Base-by-base conservation (phyloP, 768 basidiomycete genomes). In the Harrya chromipes region DNA sequence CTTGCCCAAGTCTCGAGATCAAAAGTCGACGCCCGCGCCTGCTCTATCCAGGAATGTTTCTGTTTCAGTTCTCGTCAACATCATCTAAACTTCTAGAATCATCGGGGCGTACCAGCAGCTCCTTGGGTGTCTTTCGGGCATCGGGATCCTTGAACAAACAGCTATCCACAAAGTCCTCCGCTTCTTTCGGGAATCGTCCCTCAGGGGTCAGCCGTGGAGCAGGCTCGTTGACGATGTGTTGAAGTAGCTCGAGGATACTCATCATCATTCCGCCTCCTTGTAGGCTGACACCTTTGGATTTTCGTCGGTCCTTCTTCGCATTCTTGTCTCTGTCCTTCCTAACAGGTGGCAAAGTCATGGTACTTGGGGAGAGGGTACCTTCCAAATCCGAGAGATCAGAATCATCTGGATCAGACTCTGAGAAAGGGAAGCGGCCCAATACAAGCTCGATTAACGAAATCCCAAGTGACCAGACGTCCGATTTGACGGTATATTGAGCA, bases 151-250 rank as follows among this genome's bases (percentile, higher is more conserved):
- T 99, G 66, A 85, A 59, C 70, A 98, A 68, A 72, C 94, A 98
- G 40, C 82, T 84, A 65, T 97, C 88, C 39, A 98, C 83, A 56
- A 99, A 98, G 43, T 74, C 74, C 59, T 91, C 89, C 20, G 90
- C 87, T 63, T 85, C 81, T 46, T 69, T 67, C 4, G 89, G 86
- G 76, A 80, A 87, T 56, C 77, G 78, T 31, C 85, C 85, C 50
- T 87, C 84, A 1, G 84, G 82, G 11, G 84, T 85, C 56, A 99
- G 69, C 63, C 81, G 77, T 36, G 97, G 97, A 23, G 97, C 95
- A 50, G 95, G 93, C 72, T 98, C 97, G 64, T 98, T 97, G 45
- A 99, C 97, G 60, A 99, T 98, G 66, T 97, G 93, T 65, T 98
- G 97, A 54, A 99, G 72, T 45, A 99, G 69, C 72, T 99, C 97